phyloP scores from a whole-genome alignment of 345 rosid genomes.

The Camelina laxa region DNA sequence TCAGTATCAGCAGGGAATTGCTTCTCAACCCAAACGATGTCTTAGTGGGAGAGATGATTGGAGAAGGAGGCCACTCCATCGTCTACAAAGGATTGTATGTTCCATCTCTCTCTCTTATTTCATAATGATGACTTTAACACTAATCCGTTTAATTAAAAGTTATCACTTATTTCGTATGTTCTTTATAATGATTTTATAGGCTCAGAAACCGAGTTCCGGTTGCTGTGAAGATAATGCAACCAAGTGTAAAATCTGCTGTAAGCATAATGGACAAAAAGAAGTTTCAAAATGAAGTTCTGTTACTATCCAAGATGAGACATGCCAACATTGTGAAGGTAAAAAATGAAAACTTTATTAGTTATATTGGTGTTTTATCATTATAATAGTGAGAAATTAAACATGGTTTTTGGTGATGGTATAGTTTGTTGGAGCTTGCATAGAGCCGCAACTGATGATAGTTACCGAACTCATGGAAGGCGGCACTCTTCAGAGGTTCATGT shows the following conservation, averaged over 20 bases:
- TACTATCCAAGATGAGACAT: conserved; percentile 55
- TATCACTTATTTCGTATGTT: no score
- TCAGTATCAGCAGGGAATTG: conserved; percentile 48
- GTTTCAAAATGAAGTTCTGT: conserved; percentile 36
- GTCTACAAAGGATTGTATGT: conserved; percentile 64
- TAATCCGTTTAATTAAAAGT: no score
- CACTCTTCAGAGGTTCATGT: conserved; percentile 54
- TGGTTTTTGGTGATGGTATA: conserved; percentile 15
- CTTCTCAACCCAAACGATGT: conserved; percentile 51
- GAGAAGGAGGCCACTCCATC: conserved; percentile 55
- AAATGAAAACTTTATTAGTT: neutral
- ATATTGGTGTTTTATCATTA: neutral
- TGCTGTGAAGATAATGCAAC: conserved; percentile 56
- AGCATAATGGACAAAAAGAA: conserved; percentile 45
- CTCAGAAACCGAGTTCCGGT: no score
- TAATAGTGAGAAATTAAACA: no score
- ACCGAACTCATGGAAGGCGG: conserved; percentile 62
- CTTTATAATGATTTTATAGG: no score
- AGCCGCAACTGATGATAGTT: conserved; percentile 60
- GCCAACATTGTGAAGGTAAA: conserved; percentile 60
- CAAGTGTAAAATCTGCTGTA: conserved; percentile 43
- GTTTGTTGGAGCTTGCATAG: conserved; percentile 63
- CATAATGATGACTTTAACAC: no score
- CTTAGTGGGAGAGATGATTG: conserved; percentile 48
- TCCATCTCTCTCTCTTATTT: neutral